These are phyloP conservation scores for Lophiotrema nucula DNA, from an alignment of 495 filamentous ascomycete species.

Conservation along the genomic window DNA sequence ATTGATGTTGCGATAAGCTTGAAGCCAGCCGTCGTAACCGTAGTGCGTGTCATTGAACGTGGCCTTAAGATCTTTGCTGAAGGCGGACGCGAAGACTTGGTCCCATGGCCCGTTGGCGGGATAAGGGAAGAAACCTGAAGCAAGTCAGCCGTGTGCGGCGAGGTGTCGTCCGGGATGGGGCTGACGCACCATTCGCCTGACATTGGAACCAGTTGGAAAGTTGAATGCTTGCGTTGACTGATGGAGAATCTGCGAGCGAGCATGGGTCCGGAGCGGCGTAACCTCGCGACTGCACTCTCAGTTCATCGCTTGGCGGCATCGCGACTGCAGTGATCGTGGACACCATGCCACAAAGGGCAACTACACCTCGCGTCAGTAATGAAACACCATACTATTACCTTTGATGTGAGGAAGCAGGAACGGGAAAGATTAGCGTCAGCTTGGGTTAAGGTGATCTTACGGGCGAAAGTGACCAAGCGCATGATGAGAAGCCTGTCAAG, in stretches of 20 bases:
- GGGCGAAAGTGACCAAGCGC: too few relatives aligned
- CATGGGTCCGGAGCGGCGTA: slow-evolving; percentile 4
- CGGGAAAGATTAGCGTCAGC: too few relatives aligned
- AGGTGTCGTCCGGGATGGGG: neutral
- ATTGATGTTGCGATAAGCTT: slow-evolving; percentile 21
- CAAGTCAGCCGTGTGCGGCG: neutral
- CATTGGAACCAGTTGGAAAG: slow-evolving; percentile 26
- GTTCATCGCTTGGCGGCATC: too few relatives aligned
- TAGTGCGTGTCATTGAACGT: slow-evolving; percentile 29
- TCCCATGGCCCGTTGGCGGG: slow-evolving; percentile 29
- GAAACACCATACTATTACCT: too few relatives aligned
- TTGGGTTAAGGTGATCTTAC: too few relatives aligned
- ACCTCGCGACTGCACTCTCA: too few relatives aligned
- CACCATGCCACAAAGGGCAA: too few relatives aligned
- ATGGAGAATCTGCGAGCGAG: slow-evolving; percentile 8
- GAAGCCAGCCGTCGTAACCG: slow-evolving; percentile 24
- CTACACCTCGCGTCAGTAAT: too few relatives aligned
- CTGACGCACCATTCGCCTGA: slow-evolving; percentile 19
- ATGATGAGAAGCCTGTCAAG: too few relatives aligned
- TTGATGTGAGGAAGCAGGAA: too few relatives aligned
- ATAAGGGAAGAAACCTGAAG: slow-evolving; percentile 28
- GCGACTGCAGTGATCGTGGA: too few relatives aligned
- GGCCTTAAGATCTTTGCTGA: slow-evolving; percentile 15
- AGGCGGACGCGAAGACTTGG: slow-evolving; percentile 11
- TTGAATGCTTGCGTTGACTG: slow-evolving; percentile 20